Evolutionary conservation across 2,329 filamentous ascomycete genomes (phyloP), one percentile per base, ranked within the genome.

Genomic region (Lasiodiplodia theobromae): DNA sequence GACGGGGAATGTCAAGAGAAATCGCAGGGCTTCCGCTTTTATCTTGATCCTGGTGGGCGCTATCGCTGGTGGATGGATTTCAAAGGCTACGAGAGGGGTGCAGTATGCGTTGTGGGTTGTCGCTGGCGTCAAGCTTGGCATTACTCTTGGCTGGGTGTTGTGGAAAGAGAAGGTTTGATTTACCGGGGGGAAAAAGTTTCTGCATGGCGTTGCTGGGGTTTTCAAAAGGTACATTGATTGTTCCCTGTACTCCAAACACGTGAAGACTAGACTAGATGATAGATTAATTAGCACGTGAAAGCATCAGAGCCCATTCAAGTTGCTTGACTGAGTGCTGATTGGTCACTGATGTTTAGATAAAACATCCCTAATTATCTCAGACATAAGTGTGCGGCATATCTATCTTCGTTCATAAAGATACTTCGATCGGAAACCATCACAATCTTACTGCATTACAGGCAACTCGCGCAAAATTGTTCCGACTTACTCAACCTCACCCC

Each of bases 21-120:
- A 88, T 74, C 79, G 85, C 62, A 80, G 87, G 56, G 74, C 81
- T 0, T 82, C 80, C 0, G 86, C 87, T 1, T 83, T 87, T 1
- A 37, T 86, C 1, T 76, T 85, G 65, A 77, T 88, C n/a, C 69
- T 88, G 37, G 31, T 84, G 3, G 88, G 87, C 0, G 86, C 86
- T 0, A 79, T 88, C 44, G 69, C 84, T 7, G 87, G 87, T 1
- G 87, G 87, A 0, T 71, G 86, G 28, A 87, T 84, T 77, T 85
- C 86, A 25, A 83, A 85, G 69, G 88, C 83, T 70, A 72, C 75
- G 12, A 76, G 84, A 40, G 86, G 86, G 0, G 75, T 89, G 51
- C 79, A 82, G 49, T 85, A 85, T 2, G 85, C 82, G 14, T 70
- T 87, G 49, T 87, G 84, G 84, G 80, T 79, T 21, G 82, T 82